A percentile compares a stretch with the other conserved stretches of the same genome.
Conservation (phyloP, 495 filamentous ascomycete species). For the Podospora pseudocomata region DNA sequence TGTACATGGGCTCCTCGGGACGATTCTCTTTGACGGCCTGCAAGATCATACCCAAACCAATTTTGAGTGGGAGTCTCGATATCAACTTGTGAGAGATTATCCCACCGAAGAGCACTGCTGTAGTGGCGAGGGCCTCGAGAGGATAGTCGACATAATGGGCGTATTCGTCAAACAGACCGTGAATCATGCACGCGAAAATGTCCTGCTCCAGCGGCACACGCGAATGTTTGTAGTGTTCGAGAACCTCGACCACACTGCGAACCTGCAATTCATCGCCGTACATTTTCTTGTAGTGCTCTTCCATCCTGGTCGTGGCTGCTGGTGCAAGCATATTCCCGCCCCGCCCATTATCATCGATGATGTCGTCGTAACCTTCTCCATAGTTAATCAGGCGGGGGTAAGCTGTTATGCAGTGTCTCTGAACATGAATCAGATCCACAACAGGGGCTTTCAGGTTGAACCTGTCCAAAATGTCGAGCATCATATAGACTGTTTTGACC, state of each 20-base stretch:
- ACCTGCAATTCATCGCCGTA: slow-evolving; percentile 84
- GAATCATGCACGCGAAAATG: slow-evolving; percentile 96
- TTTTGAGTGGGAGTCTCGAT: slow-evolving; percentile 81
- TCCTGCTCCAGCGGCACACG: slow-evolving; percentile 81
- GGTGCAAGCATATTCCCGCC: slow-evolving; percentile 72
- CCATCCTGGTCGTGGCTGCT: slow-evolving; percentile 85
- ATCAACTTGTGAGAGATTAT: slow-evolving; percentile 92
- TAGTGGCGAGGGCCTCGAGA: slow-evolving; percentile 86
- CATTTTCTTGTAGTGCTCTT: slow-evolving; percentile 94
- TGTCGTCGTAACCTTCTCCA: slow-evolving; percentile 83
- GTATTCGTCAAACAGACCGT: slow-evolving; percentile 96
- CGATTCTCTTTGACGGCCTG: slow-evolving; percentile 84
- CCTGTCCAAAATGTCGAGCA: slow-evolving; percentile 76
- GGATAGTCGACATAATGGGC: slow-evolving; percentile 92
- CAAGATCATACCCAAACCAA: slow-evolving; percentile 90
- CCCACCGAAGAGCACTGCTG: slow-evolving; percentile 92
- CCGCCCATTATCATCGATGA: slow-evolving; percentile 79
- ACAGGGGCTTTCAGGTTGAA: slow-evolving; percentile 46
- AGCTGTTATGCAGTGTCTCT: slow-evolving; percentile 82
- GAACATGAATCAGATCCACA: slow-evolving; percentile 55
- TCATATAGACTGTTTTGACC: slow-evolving; percentile 76
- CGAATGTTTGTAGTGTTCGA: slow-evolving; percentile 82
- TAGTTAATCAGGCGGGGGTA: slow-evolving; percentile 98
- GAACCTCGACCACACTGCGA: slow-evolving; percentile 70
- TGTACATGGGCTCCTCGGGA: slow-evolving; percentile 86